Conservation (phyloP, 768 basidiomycete species). For the Mycena indigotica region DNA sequence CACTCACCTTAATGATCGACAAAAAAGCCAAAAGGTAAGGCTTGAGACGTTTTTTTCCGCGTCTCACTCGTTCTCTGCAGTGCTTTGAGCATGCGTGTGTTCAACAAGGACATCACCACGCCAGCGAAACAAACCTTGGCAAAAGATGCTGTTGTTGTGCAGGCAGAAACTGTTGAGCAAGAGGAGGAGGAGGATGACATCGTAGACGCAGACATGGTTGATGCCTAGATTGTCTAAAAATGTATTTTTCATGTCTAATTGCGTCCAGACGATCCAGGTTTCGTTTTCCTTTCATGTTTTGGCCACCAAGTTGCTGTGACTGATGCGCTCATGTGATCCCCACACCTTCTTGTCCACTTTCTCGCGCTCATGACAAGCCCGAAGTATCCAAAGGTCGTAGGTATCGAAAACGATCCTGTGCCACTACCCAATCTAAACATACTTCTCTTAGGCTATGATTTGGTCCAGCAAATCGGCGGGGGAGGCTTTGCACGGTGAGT, state of each 20-base stretch:
- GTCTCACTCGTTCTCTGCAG: conserved; percentile 40
- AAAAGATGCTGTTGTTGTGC: background rate
- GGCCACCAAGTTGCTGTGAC: background rate
- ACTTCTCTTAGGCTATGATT: conserved; percentile 56
- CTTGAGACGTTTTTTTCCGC: background rate
- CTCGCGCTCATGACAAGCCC: conserved; percentile 27
- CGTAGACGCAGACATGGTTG: background rate
- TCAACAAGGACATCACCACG: conserved; percentile 74
- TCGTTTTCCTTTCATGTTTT: background rate
- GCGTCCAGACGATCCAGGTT: background rate
- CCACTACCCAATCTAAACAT: background rate
- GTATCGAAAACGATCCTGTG: conserved; percentile 26
- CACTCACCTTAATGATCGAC: conserved; percentile 90
- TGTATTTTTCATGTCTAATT: background rate
- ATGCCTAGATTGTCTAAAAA: background rate
- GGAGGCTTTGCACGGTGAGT: conserved; percentile 86
- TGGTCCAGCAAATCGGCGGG: conserved; percentile 79
- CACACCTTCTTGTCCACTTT: background rate
- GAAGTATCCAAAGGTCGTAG: conserved; percentile 46
- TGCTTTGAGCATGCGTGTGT: conserved; percentile 84
- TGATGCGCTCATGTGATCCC: background rate
- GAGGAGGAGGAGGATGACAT: background rate
- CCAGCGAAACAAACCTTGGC: conserved; percentile 10
- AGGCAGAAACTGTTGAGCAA: conserved; percentile 3
- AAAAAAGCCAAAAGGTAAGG: conserved; percentile 92